Conservation (phyloP, 2,329 filamentous ascomycete genomes). For the Fusarium sp. region DNA sequence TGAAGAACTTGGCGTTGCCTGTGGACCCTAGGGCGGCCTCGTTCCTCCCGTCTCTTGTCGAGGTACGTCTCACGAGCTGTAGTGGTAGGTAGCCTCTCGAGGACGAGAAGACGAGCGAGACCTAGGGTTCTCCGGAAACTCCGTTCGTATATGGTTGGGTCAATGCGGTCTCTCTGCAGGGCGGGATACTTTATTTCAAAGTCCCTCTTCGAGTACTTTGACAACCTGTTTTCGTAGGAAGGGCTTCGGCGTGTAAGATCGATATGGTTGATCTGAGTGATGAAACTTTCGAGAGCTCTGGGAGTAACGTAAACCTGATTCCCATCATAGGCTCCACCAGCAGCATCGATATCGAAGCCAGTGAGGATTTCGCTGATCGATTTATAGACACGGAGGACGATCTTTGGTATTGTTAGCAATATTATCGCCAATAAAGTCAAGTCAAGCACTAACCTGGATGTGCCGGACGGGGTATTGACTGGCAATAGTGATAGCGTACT, state of each 20-base stretch:
- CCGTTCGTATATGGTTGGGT: slow-evolving; percentile 88
- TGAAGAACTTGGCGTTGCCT: slow-evolving; percentile 52
- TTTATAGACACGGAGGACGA: slow-evolving; percentile 87
- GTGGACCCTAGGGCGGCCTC: slow-evolving; percentile 72
- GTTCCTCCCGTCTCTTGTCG: slow-evolving; percentile 75
- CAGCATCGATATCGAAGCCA: slow-evolving; percentile 89
- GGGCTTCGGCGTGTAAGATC: slow-evolving; percentile 84
- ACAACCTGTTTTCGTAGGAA: slow-evolving; percentile 87
- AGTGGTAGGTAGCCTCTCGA: slow-evolving; percentile 80
- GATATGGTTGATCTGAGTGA: slow-evolving; percentile 84
- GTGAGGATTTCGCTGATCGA: slow-evolving; percentile 86
- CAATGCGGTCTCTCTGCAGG: slow-evolving; percentile 79
- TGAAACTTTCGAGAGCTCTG: slow-evolving; percentile 80
- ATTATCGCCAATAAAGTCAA: neutral
- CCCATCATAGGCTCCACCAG: slow-evolving; percentile 84
- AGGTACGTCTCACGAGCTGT: slow-evolving; percentile 77
- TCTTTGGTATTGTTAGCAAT: slow-evolving; percentile 58
- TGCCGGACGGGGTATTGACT: slow-evolving; percentile 87
- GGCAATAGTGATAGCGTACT: slow-evolving; percentile 87
- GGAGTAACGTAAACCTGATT: slow-evolving; percentile 83
- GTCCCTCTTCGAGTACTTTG: slow-evolving; percentile 85
- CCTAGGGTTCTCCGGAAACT: slow-evolving; percentile 82
- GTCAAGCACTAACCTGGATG: slow-evolving; percentile 64
- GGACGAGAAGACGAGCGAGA: slow-evolving; percentile 80
- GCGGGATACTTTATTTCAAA: slow-evolving; percentile 87